These are phyloP conservation scores for Rugosomyces carneus DNA, from an alignment of 1,284 basidiomycete genomes.

Conservation along the genomic window DNA sequence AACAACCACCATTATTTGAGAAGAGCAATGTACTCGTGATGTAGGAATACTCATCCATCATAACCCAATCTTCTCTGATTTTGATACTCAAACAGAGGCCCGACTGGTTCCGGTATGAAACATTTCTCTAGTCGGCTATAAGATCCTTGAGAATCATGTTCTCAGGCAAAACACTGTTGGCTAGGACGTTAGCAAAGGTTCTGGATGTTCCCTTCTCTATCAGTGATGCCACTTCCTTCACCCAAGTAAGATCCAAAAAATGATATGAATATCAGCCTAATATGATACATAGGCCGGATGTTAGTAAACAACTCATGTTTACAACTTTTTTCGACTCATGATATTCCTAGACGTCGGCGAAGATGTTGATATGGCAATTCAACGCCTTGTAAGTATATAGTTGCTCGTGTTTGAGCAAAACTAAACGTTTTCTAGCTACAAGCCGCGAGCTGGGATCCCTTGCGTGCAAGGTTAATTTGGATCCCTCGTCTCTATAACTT, in stretches of 20 bases:
- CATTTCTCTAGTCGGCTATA: neutral
- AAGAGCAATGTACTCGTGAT: constrained; percentile 92
- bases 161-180: constrained; percentile 81
- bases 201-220: constrained; percentile 90
- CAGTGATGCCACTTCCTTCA: constrained; percentile 81
- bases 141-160: constrained; percentile 12
- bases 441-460: constrained; percentile 84
- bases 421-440: constrained; percentile 48
- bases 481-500: neutral
- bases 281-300: constrained; percentile 59
- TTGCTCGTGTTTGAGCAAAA: constrained; percentile 3
- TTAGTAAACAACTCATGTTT: constrained; percentile 32
- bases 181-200: constrained; percentile 78
- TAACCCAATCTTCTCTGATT: constrained; percentile 6
- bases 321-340: constrained; percentile 3
- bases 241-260: constrained; percentile 44
- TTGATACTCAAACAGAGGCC: constrained; percentile 47
- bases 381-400: constrained; percentile 56
- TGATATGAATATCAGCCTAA: constrained; percentile 8
- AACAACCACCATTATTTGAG: constrained; percentile 62
- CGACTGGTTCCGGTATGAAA: constrained; percentile 69
- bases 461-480: constrained; percentile 56
- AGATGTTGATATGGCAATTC: constrained; percentile 87
- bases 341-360: constrained; percentile 77
- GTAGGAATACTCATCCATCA: constrained; percentile 36